Evolutionary conservation across 176 grass and related monocot genomes (phyloP).

Genomic region (Cymbopogon citratus): DNA sequence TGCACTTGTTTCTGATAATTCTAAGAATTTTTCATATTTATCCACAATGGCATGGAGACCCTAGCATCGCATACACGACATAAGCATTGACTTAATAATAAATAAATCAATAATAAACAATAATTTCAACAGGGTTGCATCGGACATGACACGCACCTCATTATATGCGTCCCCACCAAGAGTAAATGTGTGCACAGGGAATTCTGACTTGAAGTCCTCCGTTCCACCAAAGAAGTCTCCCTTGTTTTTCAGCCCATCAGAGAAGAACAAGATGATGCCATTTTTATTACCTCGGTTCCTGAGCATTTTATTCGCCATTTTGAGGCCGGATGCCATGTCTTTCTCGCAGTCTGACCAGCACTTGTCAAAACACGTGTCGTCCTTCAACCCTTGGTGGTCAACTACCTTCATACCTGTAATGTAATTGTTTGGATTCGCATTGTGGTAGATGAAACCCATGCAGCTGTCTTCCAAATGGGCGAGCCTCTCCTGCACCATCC

Average conservation of each 20-base stretch:
- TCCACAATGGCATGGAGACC: too few relatives aligned
- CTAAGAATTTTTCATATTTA: too few relatives aligned
- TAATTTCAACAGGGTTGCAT: too few relatives aligned
- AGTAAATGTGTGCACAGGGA: background rate
- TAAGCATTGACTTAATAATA: too few relatives aligned
- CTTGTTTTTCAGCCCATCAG: background rate
- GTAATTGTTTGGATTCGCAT: background rate
- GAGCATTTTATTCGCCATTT: background rate
- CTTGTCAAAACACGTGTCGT: background rate
- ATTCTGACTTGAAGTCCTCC: background rate
- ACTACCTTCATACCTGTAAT: background rate
- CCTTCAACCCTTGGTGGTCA: background rate
- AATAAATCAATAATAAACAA: too few relatives aligned
- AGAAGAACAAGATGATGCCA: background rate
- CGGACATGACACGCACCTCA: too few relatives aligned
- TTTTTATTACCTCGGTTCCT: background rate
- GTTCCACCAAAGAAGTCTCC: slow-evolving; percentile 2
- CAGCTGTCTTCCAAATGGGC: background rate
- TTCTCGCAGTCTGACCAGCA: background rate
- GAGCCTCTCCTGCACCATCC: background rate
- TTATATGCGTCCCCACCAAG: background rate
- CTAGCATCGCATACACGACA: too few relatives aligned
- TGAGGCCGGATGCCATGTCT: background rate
- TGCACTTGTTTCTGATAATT: too few relatives aligned
- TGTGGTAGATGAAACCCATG: background rate